These are phyloP conservation scores for Diutina catenulata DNA, from an alignment of 1,139 yeast genomes.

Conservation along the genomic window DNA sequence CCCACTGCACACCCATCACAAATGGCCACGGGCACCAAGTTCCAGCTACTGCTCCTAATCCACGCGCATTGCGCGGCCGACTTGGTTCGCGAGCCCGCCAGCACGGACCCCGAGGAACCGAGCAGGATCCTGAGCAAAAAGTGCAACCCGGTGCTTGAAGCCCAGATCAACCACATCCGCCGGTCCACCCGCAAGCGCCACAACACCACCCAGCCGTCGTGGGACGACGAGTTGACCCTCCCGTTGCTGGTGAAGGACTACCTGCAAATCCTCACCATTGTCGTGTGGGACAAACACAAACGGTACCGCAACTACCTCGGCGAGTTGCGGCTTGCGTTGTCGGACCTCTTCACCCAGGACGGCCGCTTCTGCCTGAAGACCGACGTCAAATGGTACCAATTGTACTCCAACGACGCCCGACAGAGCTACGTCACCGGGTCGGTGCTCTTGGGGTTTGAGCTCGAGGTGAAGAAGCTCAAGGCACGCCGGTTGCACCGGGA, in stretches of 20 bases:
- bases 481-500: neutral
- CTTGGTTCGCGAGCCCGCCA: too few species aligned
- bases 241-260: conserved; percentile 20
- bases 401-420: conserved; percentile 34
- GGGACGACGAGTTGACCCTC: conserved; percentile 28
- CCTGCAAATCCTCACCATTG: conserved; percentile 21
- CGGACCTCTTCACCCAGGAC: conserved; percentile 25
- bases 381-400: conserved; percentile 37
- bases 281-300: conserved; percentile 37
- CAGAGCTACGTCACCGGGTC: conserved; percentile 49
- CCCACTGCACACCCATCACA: too few species aligned
- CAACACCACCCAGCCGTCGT: conserved; percentile 29
- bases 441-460: conserved; percentile 36
- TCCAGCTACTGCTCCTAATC: too few species aligned
- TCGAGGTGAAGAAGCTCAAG: conserved; percentile 16
- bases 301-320: conserved; percentile 43
- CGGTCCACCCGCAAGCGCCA: neutral
- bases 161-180: neutral
- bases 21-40: too few species aligned
- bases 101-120: too few species aligned
- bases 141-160: conserved; percentile 3
- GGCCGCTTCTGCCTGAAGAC: conserved; percentile 13
- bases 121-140: neutral
- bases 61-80: too few species aligned
- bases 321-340: conserved; percentile 36